phyloP scores from a whole-genome alignment of 306 rosid genomes.

The Corylus heterophylla region DNA sequence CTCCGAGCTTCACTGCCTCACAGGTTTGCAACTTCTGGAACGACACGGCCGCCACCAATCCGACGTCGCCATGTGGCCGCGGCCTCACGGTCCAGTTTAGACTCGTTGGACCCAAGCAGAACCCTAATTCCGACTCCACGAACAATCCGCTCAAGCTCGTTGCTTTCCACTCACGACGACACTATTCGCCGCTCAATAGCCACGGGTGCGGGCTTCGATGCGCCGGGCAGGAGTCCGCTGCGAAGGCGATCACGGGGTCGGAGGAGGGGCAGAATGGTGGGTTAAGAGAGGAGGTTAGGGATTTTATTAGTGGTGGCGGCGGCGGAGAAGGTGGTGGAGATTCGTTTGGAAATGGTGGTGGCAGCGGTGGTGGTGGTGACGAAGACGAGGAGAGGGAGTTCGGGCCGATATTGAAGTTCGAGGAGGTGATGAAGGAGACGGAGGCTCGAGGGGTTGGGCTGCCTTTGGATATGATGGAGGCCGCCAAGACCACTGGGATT shows the following conservation, averaged over 20 bases:
- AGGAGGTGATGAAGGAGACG: slow-evolving; percentile 67
- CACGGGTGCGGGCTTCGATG: slow-evolving; percentile 32
- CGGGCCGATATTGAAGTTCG: slow-evolving; percentile 67
- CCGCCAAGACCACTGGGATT: slow-evolving; percentile 65
- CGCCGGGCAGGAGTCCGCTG: slow-evolving; percentile 35
- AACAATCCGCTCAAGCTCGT: slow-evolving; percentile 4
- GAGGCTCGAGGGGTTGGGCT: slow-evolving; percentile 62
- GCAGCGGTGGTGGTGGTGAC: slow-evolving; percentile 23
- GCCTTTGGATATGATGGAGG: slow-evolving; percentile 78
- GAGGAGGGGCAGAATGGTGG: slow-evolving; percentile 11
- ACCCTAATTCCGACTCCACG: slow-evolving; percentile 5
- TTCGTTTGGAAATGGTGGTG: slow-evolving; percentile 24
- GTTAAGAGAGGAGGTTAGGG: slow-evolving; percentile 5
- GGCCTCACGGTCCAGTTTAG: slow-evolving; percentile 8
- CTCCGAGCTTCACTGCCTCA: slow-evolving; percentile 31
- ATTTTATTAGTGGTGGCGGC: slow-evolving; percentile 28
- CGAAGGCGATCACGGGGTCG: slow-evolving; percentile 16
- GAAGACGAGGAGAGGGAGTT: slow-evolving; percentile 61
- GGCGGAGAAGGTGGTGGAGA: slow-evolving; percentile 35
- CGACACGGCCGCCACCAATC: slow-evolving; percentile 21
- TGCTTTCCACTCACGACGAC: not conserved
- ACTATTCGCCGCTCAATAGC: slow-evolving; percentile 10
- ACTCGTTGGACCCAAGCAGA: slow-evolving; percentile 6
- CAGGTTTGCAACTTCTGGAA: slow-evolving; percentile 21
- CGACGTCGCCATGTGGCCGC: slow-evolving; percentile 15